These are phyloP conservation scores for Ilyonectria mors-panacis DNA, from an alignment of 2,329 filamentous ascomycete genomes.

Conservation along the genomic window DNA sequence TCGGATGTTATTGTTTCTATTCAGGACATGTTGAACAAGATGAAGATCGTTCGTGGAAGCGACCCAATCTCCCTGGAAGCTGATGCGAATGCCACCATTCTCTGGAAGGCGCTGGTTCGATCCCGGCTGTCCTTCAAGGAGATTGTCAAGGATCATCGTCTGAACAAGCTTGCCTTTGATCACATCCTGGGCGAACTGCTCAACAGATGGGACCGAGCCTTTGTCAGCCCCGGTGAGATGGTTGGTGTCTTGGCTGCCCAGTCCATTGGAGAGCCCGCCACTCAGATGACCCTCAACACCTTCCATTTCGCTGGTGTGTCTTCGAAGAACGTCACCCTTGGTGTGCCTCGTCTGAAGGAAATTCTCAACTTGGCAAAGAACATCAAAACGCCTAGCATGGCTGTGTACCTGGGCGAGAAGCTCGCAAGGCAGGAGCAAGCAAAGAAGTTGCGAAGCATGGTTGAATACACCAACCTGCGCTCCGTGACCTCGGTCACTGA, in stretches of 20 bases:
- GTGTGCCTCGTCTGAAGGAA: slow-evolving; percentile 99
- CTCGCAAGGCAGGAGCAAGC: slow-evolving; percentile 82
- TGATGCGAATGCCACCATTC: slow-evolving; percentile 87
- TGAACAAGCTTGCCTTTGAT: slow-evolving; percentile 93
- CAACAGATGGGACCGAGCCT: slow-evolving; percentile 86
- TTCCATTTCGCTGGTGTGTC: slow-evolving; percentile 99
- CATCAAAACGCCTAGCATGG: slow-evolving; percentile 99
- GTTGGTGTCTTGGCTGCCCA: slow-evolving; percentile 97
- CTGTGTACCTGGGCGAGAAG: slow-evolving; percentile 82
- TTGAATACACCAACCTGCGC: slow-evolving; percentile 94
- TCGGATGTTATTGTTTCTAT: slow-evolving; percentile 88
- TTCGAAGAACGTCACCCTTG: slow-evolving; percentile 98
- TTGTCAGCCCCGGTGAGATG: slow-evolving; percentile 97
- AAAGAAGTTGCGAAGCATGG: slow-evolving; percentile 87
- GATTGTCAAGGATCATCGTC: slow-evolving; percentile 85
- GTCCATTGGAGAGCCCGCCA: slow-evolving; percentile 98
- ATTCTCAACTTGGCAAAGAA: slow-evolving; percentile 98
- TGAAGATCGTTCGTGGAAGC: slow-evolving; percentile 88
- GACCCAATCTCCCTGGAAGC: slow-evolving; percentile 89
- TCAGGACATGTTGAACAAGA: slow-evolving; percentile 78
- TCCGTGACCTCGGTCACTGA: slow-evolving; percentile 94
- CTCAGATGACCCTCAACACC: slow-evolving; percentile 99
- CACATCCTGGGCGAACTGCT: slow-evolving; percentile 93
- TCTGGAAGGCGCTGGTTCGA: slow-evolving; percentile 93
- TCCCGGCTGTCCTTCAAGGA: slow-evolving; percentile 94